Base-by-base conservation (phyloP, 306 rosid genomes). In the Alnus rubra region DNA sequence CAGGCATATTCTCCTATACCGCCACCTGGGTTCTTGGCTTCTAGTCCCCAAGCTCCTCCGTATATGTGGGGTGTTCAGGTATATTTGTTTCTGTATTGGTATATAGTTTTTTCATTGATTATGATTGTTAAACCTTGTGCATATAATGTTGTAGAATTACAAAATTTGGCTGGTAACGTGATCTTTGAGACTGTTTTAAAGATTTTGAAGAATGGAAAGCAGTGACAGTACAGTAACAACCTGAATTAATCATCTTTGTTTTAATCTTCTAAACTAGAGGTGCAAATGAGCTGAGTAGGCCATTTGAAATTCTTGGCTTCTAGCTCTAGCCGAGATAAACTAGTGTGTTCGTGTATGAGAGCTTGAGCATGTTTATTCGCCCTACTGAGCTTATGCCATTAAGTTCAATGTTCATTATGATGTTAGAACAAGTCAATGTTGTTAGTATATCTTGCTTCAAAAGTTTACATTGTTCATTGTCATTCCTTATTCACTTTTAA, bases 11-110 rank as follows among this genome's bases (percentile, higher is more conserved):
- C 99, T 88, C 92, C 96, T 35, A 84, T 95, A 51, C 99, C 99
- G 76, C 97, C 98, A 10, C 99, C 88, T 81, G 98, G 98, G 62
- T 95, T 79, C 83, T 28, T 95, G 92, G 96, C 99, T 44, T 91
- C 98, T 72, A 93, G 91, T 79, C 99, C 97, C 69, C 99, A 95
- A 76, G 94, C 94, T 71, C 98, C 90, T 84, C 97, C 99, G 53
- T 95, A 95, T 85, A 89, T 95, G 98, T 92, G 99, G 99, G 99
- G 99, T 37, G 98, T 95, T 79, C 99, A 95, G 96, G 99, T 94
- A 85, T 76, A 52, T 75, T 45, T 39, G 55, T 19, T 28, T 42
- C 49, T 30, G n/a, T 30, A 60, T 67, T 51, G 74, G 11, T 30
- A 39, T 12, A 74, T 3, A 6, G 45, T 52, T 23, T 9, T 45